Evolutionary conservation across 1,284 basidiomycete species (phyloP).

Genomic region (Irpex sp.): DNA sequence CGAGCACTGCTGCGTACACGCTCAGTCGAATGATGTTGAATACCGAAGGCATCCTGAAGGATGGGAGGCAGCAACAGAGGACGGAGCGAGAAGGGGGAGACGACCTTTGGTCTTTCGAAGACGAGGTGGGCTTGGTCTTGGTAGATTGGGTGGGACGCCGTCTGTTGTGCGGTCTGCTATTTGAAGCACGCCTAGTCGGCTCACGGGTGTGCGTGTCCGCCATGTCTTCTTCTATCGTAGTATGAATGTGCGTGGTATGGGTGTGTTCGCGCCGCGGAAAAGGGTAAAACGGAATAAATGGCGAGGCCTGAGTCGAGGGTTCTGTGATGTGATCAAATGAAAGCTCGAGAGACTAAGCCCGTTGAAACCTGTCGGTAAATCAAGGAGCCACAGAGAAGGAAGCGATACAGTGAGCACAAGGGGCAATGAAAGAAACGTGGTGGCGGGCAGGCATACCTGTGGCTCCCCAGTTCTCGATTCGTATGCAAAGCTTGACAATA

Average conservation of each 20-base stretch:
- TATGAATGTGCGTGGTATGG: not conserved
- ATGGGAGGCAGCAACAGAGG: conserved; percentile 21
- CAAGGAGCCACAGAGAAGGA: not conserved
- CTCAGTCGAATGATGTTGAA: conserved; percentile 62
- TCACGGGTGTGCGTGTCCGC: conserved; percentile 5
- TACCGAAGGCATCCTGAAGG: conserved; percentile 37
- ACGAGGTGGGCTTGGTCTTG: conserved; percentile 7
- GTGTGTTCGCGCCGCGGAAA: not conserved
- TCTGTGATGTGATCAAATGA: not conserved
- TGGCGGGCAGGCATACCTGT: not conserved
- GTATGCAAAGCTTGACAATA: not conserved
- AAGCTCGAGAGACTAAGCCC: conserved; percentile 9
- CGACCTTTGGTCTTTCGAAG: conserved; percentile 19
- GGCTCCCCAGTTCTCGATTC: not conserved
- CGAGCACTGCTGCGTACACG: conserved; percentile 56
- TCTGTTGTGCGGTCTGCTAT: conserved; percentile 22
- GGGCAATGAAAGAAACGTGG: not conserved
- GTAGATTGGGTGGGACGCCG: conserved; percentile 25
- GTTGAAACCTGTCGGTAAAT: not conserved
- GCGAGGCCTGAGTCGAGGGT: not conserved
- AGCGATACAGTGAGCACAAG: not conserved
- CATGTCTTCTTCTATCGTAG: conserved; percentile 13
- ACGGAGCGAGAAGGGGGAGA: conserved; percentile 11
- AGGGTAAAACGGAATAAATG: not conserved
- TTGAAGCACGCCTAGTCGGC: conserved; percentile 31